phyloP scores from a whole-genome alignment of 352 stramenopile genomes.

The Pythium periplocum region DNA sequence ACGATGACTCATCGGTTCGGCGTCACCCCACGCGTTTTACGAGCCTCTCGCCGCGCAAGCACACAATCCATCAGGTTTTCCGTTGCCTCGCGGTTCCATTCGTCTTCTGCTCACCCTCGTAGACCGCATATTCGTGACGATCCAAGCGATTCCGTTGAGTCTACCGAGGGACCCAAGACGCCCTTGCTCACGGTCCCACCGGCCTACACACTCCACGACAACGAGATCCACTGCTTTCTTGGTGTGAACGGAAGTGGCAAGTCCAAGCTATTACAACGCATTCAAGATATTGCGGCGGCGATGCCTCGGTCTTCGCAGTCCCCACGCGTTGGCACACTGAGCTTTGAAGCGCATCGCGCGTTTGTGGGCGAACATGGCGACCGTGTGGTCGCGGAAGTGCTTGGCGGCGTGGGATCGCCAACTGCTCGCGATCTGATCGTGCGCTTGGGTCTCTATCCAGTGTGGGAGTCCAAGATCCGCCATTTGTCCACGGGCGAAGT shows the following conservation, averaged over 20 bases:
- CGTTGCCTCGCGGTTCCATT: no score
- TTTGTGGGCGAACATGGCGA: conserved; percentile 62
- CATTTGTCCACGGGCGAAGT: conserved; percentile 92
- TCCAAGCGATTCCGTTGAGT: background rate
- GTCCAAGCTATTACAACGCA: conserved; percentile 38
- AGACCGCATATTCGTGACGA: background rate
- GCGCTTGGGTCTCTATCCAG: conserved; percentile 87
- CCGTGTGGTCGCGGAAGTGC: conserved; percentile 53
- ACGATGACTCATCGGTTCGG: no score
- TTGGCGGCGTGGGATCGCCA: conserved; percentile 61
- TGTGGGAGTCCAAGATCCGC: conserved; percentile 76
- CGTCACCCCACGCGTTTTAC: no score
- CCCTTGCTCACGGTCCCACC: conserved; percentile 32
- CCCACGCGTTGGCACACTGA: conserved; percentile 42
- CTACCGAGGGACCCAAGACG: background rate
- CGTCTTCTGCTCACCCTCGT: no score
- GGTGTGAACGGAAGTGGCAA: conserved; percentile 72
- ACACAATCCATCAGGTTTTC: no score
- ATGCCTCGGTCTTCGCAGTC: background rate
- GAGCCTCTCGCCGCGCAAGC: no score
- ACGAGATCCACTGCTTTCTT: conserved; percentile 70
- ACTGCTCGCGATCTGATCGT: conserved; percentile 87
- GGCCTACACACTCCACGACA: conserved; percentile 32
- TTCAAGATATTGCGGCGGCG: conserved; percentile 26
- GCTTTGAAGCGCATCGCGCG: conserved; percentile 84